phyloP scores from a whole-genome alignment of 2,329 filamentous ascomycete genomes.

The Arthrobotrys sphaeroides region DNA sequence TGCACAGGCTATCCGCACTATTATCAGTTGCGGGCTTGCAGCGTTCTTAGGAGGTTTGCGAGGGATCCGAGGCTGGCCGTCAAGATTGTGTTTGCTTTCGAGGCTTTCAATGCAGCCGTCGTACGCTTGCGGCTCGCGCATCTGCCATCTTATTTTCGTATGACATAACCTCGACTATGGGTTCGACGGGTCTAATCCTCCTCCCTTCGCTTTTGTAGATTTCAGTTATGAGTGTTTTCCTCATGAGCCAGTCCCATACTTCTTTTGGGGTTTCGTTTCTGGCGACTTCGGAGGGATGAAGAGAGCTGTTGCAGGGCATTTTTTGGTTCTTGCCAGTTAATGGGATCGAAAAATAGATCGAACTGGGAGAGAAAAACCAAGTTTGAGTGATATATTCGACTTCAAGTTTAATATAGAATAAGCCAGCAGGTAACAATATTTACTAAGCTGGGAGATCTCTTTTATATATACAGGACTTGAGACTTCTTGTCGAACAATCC shows the following conservation, averaged over 20 bases:
- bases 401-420: background rate
- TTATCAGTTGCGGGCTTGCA: too few relatives aligned
- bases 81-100: background rate
- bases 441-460: background rate
- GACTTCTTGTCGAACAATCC: background rate
- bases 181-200: background rate
- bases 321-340: too few relatives aligned
- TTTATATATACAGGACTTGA: background rate
- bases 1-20: too few relatives aligned
- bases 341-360: too few relatives aligned
- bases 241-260: slow-evolving; percentile 45
- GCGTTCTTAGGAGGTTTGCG: too few relatives aligned
- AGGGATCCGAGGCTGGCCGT: too few relatives aligned
- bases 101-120: background rate
- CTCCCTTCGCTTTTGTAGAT: background rate
- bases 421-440: background rate
- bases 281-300: slow-evolving; percentile 32
- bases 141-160: slow-evolving; percentile 26
- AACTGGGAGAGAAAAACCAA: too few relatives aligned
- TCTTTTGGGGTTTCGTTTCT: slow-evolving; percentile 30
- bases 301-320: slow-evolving; percentile 32
- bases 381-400: too few relatives aligned
- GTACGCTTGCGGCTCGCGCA: background rate
- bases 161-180: slow-evolving; percentile 20
- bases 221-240: background rate